Evolutionary conservation across 2,329 filamentous ascomycete species (phyloP).

Genomic region (Trichophyton simii): DNA sequence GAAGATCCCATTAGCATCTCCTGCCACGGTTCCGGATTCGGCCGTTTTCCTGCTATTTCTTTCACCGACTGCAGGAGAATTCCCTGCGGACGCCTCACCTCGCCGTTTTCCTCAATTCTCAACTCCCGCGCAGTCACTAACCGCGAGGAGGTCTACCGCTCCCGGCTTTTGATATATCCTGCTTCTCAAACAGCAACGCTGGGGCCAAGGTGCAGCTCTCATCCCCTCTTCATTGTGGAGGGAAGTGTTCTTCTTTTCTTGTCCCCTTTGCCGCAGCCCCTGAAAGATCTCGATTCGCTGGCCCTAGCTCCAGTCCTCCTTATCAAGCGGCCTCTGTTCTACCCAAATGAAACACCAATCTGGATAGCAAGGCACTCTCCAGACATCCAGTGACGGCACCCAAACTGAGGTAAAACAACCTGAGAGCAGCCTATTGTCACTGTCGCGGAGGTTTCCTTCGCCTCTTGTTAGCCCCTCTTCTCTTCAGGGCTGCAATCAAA

Average conservation of each 20-base stretch:
- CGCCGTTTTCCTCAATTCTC: not conserved
- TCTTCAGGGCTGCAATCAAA: not conserved
- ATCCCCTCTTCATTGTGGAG: not conserved
- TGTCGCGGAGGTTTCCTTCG: conserved; percentile 1
- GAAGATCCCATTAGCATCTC: not conserved
- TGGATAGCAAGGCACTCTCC: not conserved
- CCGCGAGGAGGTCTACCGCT: not conserved
- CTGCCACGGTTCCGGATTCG: not conserved
- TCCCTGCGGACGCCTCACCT: not conserved
- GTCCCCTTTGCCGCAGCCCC: not conserved
- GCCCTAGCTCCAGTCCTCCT: not conserved
- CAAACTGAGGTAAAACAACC: not conserved
- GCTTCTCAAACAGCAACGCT: not conserved
- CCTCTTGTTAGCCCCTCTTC: not conserved
- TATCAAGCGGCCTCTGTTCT: not conserved
- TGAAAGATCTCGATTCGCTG: not conserved
- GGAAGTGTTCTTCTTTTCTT: not conserved
- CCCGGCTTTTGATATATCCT: not conserved
- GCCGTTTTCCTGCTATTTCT: not conserved
- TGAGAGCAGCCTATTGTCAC: not conserved
- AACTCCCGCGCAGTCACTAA: not conserved
- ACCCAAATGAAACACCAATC: conserved; percentile 1
- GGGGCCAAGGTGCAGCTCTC: not conserved
- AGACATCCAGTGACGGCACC: not conserved
- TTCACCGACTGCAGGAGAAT: not conserved